These are phyloP conservation scores for Fraxinus sp. DNA, from an alignment of 305 asterid species.

Conservation along the genomic window DNA sequence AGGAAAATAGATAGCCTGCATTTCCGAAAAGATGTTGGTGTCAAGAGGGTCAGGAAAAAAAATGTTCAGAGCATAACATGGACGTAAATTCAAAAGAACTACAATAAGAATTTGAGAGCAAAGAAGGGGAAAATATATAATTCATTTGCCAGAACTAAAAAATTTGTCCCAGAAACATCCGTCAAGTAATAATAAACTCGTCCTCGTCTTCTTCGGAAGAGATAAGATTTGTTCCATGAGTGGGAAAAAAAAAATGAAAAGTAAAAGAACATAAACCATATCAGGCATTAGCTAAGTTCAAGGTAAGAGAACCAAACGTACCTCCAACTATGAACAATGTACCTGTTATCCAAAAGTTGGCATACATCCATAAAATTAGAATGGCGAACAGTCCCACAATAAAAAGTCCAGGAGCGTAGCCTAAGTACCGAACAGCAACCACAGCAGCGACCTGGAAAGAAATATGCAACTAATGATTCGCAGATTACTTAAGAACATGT, in stretches of 20 bases:
- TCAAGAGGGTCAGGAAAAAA: slow-evolving; percentile 31
- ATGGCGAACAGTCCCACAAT: slow-evolving; percentile 92
- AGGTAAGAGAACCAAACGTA: slow-evolving; percentile 35
- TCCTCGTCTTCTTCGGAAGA: not conserved
- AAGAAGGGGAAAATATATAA: slow-evolving; percentile 14
- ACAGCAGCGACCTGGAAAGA: slow-evolving; percentile 89
- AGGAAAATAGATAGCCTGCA: slow-evolving; percentile 92
- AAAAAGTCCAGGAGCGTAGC: slow-evolving; percentile 95
- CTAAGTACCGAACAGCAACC: slow-evolving; percentile 89
- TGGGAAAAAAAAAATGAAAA: not conserved
- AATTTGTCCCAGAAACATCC: not conserved
- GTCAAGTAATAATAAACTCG: not conserved
- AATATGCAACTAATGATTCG: slow-evolving; percentile 24
- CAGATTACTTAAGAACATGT: slow-evolving; percentile 7
- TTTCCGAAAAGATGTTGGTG: slow-evolving; percentile 24
- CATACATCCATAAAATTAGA: slow-evolving; percentile 93
- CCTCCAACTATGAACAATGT: slow-evolving; percentile 96
- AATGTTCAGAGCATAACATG: slow-evolving; percentile 8
- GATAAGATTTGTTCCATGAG: not conserved
- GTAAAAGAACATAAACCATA: slow-evolving; percentile 10
- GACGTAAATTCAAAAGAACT: not conserved
- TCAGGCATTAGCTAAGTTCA: not conserved
- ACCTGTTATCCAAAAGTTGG: slow-evolving; percentile 98
- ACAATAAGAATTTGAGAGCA: slow-evolving; percentile 6
- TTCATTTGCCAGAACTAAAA: not conserved